Base-by-base conservation (phyloP, 2,329 filamentous ascomycete species). In the Trichoderma citrinoviride region DNA sequence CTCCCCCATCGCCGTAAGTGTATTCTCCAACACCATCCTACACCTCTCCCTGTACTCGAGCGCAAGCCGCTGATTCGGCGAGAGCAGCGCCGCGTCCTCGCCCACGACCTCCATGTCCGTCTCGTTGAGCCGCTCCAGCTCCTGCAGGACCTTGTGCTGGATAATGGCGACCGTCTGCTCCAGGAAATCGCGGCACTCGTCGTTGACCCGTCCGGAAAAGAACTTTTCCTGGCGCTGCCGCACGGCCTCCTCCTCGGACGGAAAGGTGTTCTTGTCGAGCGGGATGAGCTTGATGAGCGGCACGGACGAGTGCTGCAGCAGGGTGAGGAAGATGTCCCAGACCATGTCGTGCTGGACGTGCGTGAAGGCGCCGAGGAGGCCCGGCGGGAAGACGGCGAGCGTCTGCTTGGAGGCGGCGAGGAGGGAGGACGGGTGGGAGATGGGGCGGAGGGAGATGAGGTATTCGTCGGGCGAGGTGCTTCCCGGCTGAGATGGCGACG, bases 281-380 rank as follows among this genome's bases (percentile, higher is more conserved):
- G 74, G 67, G 41, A 77, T 41, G 65, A 78, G 67, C 60, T 73
- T 65, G 46, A 68, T 67, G 33, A 70, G 68, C 55, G 71, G 74
- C 4, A 50, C 23, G 56, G 63, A 53, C 21, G 72, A 76, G 46
- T 70, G 72, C n/a, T 71, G 77, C 62, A 73, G 77, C 21, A 80
- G 76, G 0, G 75, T 73, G 60, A 73, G 73, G 49, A 80, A 75
- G 1, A 87, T 77, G 62, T 85, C 81, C 74, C 80, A 81, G 5
- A 85, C 76, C 70, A 87, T 80, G 7, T 79, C 78, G 55, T 83
- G 81, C 69, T 85, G 83, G 7, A 86, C 77, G 65, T 85, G 81
- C 6, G 77, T 74, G 61, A 86, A 83, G 5, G 77, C 76, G 2
- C 76, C 72, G 3, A 81, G 72, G 1, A 76, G 65, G 0, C 47